Conservation (phyloP, 176 grass and related monocot genomes). For the Phyllostachys edulis region DNA sequence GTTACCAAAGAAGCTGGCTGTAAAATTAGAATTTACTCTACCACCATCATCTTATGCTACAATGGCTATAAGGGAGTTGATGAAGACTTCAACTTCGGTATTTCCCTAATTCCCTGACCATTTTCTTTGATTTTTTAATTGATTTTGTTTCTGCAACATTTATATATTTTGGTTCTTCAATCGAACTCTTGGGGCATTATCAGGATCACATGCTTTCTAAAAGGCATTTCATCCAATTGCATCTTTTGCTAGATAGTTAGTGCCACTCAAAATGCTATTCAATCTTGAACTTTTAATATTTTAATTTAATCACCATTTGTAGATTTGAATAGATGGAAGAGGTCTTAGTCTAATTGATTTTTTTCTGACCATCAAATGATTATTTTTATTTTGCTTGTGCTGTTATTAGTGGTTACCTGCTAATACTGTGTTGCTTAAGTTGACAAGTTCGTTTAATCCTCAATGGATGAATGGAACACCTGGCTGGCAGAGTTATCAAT, state of each 20-base stretch:
- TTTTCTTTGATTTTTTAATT: conserved; percentile 13
- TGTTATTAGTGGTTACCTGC: neutral
- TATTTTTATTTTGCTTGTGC: neutral
- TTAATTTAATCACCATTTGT: neutral
- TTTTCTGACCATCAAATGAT: neutral
- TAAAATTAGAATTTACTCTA: conserved; percentile 88
- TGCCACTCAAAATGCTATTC: neutral
- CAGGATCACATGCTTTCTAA: neutral
- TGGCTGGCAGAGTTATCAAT: neutral
- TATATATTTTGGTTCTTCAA: conserved; percentile 12
- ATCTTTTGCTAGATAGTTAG: neutral
- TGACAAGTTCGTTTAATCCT: neutral
- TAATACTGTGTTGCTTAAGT: neutral
- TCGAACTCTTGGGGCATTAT: neutral
- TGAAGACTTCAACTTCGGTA: conserved; percentile 89
- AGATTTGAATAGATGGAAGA: neutral
- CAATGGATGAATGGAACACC: neutral
- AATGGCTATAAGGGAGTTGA: conserved; percentile 93
- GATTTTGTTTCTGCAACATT: neutral
- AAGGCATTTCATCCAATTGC: neutral
- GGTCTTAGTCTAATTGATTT: neutral
- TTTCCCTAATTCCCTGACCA: conserved; percentile 1
- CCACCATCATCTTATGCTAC: conserved; percentile 94
- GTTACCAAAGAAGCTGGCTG: conserved; percentile 55
- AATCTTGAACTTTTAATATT: neutral